These are phyloP conservation scores for Tricholoma sp. DNA, from an alignment of 768 basidiomycete genomes.

Conservation along the genomic window DNA sequence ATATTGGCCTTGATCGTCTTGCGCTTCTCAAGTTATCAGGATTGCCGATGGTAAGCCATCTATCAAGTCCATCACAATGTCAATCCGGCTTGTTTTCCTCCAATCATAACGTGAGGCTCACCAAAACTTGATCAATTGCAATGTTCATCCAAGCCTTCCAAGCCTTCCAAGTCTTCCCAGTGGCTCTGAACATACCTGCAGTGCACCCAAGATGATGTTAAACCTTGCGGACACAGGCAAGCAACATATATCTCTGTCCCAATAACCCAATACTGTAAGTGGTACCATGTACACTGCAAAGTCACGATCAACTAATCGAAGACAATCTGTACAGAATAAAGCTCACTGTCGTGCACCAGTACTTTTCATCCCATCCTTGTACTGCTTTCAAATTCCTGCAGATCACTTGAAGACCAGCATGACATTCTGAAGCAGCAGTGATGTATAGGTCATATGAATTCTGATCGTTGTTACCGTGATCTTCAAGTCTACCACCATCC, in stretches of 20 bases:
- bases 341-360: not conserved
- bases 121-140: no score
- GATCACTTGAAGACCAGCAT: not conserved
- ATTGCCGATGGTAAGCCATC: no score
- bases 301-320: not conserved
- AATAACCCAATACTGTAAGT: not conserved
- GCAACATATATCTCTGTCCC: not conserved
- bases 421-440: not conserved
- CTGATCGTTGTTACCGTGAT: not conserved
- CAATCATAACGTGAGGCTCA: no score
- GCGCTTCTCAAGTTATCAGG: no score
- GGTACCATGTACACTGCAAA: not conserved
- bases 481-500: no score
- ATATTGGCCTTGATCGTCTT: no score
- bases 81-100: no score
- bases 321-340: not conserved
- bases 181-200: not conserved
- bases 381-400: not conserved
- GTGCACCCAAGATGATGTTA: not conserved
- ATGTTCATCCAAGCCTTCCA: no score
- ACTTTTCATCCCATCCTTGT: not conserved
- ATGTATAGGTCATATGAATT: not conserved
- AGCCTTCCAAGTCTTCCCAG: not conserved
- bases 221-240: not conserved
- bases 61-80: no score